Percentiles rank a stretch among this genome's conserved stretches.
These are phyloP conservation scores for Sonneratia alba DNA, from an alignment of 345 rosid genomes.

Conservation along the genomic window DNA sequence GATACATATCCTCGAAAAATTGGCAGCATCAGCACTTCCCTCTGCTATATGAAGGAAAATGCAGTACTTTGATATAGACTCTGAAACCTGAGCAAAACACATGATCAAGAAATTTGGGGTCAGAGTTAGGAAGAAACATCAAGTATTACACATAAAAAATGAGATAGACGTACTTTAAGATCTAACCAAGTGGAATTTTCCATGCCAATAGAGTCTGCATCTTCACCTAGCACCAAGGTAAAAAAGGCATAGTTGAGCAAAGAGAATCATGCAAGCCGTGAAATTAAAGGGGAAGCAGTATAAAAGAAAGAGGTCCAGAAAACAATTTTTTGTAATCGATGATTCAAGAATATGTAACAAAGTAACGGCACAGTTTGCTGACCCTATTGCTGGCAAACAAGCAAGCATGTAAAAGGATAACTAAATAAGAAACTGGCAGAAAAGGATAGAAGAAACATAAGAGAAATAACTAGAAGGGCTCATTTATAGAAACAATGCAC, in stretches of 20 bases:
- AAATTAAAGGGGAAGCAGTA: neutral
- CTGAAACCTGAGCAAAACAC: constrained; percentile 38
- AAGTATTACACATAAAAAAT: neutral
- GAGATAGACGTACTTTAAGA: constrained; percentile 23
- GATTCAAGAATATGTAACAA: neutral
- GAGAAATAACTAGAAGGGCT: neutral
- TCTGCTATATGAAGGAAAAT: constrained; percentile 51
- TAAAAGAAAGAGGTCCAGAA: neutral
- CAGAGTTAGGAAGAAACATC: neutral
- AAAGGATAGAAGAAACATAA: neutral
- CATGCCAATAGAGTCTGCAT: constrained; percentile 42
- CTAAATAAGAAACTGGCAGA: neutral
- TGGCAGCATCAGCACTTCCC: constrained; percentile 53
- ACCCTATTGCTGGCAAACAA: neutral
- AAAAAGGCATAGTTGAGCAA: neutral
- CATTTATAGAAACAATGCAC: no score
- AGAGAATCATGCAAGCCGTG: neutral
- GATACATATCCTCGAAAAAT: constrained; percentile 86
- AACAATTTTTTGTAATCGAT: neutral
- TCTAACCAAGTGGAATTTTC: constrained; percentile 56
- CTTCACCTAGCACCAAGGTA: constrained; percentile 33
- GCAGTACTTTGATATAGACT: constrained; percentile 65
- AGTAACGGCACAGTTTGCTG: neutral
- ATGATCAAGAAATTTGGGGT: neutral
- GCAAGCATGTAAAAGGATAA: neutral